Evolutionary conservation across 1,284 basidiomycete genomes (phyloP), one percentile per base, ranked within the genome.

Genomic region (Coniferiporia sulphurascens): DNA sequence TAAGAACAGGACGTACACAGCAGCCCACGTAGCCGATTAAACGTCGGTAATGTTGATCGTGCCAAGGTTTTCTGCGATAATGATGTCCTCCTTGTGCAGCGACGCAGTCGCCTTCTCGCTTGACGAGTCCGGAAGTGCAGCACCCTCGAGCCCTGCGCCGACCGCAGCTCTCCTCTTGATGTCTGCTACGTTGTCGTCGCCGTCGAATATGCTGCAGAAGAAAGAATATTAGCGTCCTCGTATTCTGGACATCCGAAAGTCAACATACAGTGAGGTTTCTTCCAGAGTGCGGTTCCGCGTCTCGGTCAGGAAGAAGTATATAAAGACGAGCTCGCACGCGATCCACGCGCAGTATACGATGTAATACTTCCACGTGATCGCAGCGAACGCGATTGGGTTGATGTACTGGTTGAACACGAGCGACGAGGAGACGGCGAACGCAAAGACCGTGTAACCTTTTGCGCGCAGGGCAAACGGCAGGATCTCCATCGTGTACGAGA

Each of bases 341-440:
- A 70, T 62, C 64, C 68, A 69, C n/a, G 60, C 60, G 50, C 63
- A 62, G 62, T 70, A 71, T 46, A 68, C 63, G 54, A 67, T 56
- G 55, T 67, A 70, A 58, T 74, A 76, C 52, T 68, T 72, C 73
- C 73, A 74, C 13, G 59, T 65, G 54, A 74, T 59, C 6, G 60
- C 61, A 19, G 60, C 66, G 15, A 69, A 63, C 66, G 69, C 68
- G 41, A 69, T 64, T 1, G 67, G 68, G 59, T 70, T 70, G 58
- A 73, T 71, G 64, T 72, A 78, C 63, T 77, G 74, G 64, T 77
- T 78, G 70, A 76, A 74, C 3, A 71, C 66, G 34, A 73, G 68
- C 0, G 73, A 68, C 22, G 63, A 52, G 8, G 63, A 65, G 54
- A 71, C 62, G 1, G 68, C 59, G 55, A 72, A 66, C 52, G 58